Evolutionary conservation across 1,139 yeast species (phyloP), one percentile per base, ranked within the genome.

Genomic region (Yamadazyma pseudoaaseri): DNA sequence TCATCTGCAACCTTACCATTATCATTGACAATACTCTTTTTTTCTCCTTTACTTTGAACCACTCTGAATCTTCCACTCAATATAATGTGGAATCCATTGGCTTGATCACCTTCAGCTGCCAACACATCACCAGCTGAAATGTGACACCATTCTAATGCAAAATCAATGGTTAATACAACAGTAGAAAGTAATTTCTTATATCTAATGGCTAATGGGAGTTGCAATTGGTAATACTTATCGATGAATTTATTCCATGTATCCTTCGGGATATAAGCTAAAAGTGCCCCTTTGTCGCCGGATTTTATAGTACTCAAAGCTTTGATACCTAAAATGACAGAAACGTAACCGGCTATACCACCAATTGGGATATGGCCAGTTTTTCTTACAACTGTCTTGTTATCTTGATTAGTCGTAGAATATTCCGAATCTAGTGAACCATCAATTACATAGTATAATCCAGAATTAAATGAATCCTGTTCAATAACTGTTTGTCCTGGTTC

Each of bases 101-200:
- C 96, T 22, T 76, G 76, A 35, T 87, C 95, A 1, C 90, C 95
- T 54, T 92, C 94, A 3, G 79, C 73, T 48, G 86, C 86, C 17
- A 92, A 58, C 0, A 81, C 74, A 35, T 82, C 82, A 0, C 97
- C 96, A 0, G 97, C 94, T 11, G 81, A 80, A 4, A 86, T 71
- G 42, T 87, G 96, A 31, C 92, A 79, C 98, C 98, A 92, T 56
- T 92, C 98, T 33, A 92, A 63, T 0, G 97, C 96, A 58, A 85
- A 86, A 54, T 92, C 98, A 30, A 92, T 75, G 33, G 84, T 79
- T 29, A 85, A 58, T 30, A 92, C 66, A 36, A 85, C 76, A 20
- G 76, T 68, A 20, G 92, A 81, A 29, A 92, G 60, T 3, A 85
- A 69, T 16, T 70, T 71, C 31, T 86, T 80, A 43, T 90, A 62